A percentile compares a stretch with the other conserved stretches of the same genome.
These are phyloP conservation scores for Xanthoconium separans DNA, from an alignment of 1,284 basidiomycete species.

Conservation along the genomic window DNA sequence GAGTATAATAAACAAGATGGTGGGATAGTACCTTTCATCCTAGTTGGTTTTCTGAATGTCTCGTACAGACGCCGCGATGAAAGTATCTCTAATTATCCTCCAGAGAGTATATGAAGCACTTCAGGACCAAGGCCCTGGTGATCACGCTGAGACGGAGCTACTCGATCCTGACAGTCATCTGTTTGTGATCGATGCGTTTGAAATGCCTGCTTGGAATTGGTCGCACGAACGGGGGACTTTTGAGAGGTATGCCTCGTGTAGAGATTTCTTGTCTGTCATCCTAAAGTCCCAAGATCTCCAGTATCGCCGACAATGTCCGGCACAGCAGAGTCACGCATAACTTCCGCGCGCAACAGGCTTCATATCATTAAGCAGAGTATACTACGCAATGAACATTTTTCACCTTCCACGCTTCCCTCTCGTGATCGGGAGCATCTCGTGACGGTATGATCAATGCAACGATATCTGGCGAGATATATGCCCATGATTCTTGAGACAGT, in stretches of 20 bases:
- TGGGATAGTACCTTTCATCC: constrained; percentile 34
- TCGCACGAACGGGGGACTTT: constrained; percentile 83
- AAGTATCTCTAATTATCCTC: constrained; percentile 71
- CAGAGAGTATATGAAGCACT: constrained; percentile 81
- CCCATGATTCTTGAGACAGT: constrained; percentile 42
- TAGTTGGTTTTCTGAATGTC: constrained; percentile 1
- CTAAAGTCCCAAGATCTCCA: constrained; percentile 34
- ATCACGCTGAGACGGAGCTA: constrained; percentile 54
- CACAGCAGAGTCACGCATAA: constrained; percentile 74
- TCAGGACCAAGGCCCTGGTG: constrained; percentile 68
- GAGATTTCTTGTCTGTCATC: constrained; percentile 1
- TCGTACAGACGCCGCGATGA: constrained; percentile 72
- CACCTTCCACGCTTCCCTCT: constrained; percentile 88
- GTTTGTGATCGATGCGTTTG: constrained; percentile 85
- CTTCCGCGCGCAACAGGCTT: constrained; percentile 77
- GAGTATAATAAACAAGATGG: constrained; percentile 94
- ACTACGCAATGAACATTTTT: constrained; percentile 93
- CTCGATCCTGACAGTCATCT: constrained; percentile 87
- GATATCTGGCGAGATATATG: constrained; percentile 10
- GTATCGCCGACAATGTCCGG: constrained; percentile 69
- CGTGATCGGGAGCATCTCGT: constrained; percentile 82
- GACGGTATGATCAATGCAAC: constrained; percentile 54
- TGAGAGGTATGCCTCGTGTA: constrained; percentile 57
- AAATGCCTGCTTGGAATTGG: constrained; percentile 93
- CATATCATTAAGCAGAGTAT: constrained; percentile 89